Percentiles rank a stretch among this genome's conserved stretches.
These are phyloP conservation scores for Paraleonurus japonicus DNA, from an alignment of 257 asterid genomes.

Conservation along the genomic window DNA sequence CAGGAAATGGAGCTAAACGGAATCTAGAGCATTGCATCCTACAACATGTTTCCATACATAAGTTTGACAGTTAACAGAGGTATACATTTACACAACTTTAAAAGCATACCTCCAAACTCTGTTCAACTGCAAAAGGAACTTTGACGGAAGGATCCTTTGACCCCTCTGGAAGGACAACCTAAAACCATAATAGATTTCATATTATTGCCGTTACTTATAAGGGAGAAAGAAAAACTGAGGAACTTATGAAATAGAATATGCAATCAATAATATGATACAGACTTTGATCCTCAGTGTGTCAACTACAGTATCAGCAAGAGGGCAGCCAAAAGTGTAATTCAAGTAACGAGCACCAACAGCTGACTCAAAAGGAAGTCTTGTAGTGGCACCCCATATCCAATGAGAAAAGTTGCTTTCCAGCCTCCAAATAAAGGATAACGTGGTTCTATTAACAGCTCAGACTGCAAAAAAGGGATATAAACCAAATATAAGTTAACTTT, in stretches of 20 bases:
- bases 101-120: constrained; percentile 68
- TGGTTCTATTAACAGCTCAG: constrained; percentile 91
- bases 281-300: constrained; percentile 87
- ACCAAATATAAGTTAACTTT: constrained; percentile 13
- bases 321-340: constrained; percentile 90
- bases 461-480: constrained; percentile 45
- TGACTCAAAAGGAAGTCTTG: constrained; percentile 87
- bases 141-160: constrained; percentile 70
- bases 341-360: constrained; percentile 78
- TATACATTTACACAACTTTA: constrained; percentile 7
- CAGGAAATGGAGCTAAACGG: background rate
- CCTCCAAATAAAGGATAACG: constrained; percentile 98
- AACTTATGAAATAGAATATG: constrained; percentile 22
- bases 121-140: constrained; percentile 68
- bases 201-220: constrained; percentile 20
- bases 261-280: constrained; percentile 16
- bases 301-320: constrained; percentile 78
- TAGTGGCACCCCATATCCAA: constrained; percentile 91
- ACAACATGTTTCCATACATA: constrained; percentile 7
- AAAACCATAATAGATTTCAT: constrained; percentile 22
- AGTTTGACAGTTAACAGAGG: constrained; percentile 7
- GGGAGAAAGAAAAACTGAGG: constrained; percentile 1
- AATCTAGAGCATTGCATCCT: background rate
- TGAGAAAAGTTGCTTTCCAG: constrained; percentile 90
- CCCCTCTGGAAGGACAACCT: constrained; percentile 99